These are phyloP conservation scores for Boletus albobrunnescens DNA, from an alignment of 1,284 basidiomycete genomes.

Conservation along the genomic window DNA sequence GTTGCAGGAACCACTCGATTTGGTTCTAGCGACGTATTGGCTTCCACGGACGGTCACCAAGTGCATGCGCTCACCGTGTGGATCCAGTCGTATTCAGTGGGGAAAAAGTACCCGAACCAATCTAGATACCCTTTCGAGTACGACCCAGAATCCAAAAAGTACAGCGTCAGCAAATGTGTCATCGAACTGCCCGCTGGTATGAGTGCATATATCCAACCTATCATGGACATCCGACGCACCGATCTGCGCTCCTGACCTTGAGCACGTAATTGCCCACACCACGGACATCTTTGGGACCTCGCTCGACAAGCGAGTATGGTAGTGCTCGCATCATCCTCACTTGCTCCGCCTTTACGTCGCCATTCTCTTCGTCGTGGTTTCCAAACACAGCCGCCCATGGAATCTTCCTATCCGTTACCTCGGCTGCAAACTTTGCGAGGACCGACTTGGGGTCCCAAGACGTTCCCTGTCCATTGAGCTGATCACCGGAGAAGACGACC, in stretches of 20 bases:
- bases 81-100: slow-evolving; percentile 80
- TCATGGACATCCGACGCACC: slow-evolving; percentile 36
- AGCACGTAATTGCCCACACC: slow-evolving; percentile 87
- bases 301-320: slow-evolving; percentile 80
- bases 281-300: slow-evolving; percentile 78
- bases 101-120: slow-evolving; percentile 57
- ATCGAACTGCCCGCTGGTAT: slow-evolving; percentile 53
- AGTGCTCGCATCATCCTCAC: slow-evolving; percentile 70
- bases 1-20: slow-evolving; percentile 83
- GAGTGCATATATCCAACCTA: slow-evolving; percentile 2
- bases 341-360: slow-evolving; percentile 59
- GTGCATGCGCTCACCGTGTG: slow-evolving; percentile 43
- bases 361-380: slow-evolving; percentile 85
- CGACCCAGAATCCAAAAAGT: slow-evolving; percentile 89
- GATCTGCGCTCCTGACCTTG: slow-evolving; percentile 70
- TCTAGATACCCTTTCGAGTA: slow-evolving; percentile 60
- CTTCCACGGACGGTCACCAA: background rate
- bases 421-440: slow-evolving; percentile 80
- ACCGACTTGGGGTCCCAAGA: slow-evolving; percentile 86
- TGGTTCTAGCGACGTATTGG: slow-evolving; percentile 47
- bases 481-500: slow-evolving; percentile 84
- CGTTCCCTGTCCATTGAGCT: slow-evolving; percentile 83
- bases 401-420: slow-evolving; percentile 71
- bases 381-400: slow-evolving; percentile 91
- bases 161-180: slow-evolving; percentile 83